These are phyloP conservation scores for Sporisorium sorghi DNA, from an alignment of 1,284 basidiomycete genomes.

Conservation along the genomic window DNA sequence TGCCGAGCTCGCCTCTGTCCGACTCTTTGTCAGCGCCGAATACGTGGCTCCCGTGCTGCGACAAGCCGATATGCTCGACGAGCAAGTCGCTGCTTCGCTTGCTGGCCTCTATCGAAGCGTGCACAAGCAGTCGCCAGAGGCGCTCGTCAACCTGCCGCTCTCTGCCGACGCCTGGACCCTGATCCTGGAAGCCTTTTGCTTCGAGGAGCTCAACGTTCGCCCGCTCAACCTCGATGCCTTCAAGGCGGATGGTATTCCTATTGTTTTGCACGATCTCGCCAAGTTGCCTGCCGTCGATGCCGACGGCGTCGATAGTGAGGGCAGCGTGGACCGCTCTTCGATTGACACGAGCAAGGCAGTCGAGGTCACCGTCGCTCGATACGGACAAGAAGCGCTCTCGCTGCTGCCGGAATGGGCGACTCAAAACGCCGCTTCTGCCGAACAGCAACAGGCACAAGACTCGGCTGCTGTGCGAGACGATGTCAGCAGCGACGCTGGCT, in stretches of 20 bases:
- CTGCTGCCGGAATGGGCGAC: constrained; percentile 33
- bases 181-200: constrained; percentile 50
- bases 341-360: constrained; percentile 20
- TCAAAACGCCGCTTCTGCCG: constrained; percentile 5
- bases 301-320: constrained; percentile 7
- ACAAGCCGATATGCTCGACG: constrained; percentile 39
- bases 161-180: constrained; percentile 32
- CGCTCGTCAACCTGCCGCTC: constrained; percentile 27
- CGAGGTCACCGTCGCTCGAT: constrained; percentile 28
- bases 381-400: constrained; percentile 37
- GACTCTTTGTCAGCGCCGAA: constrained; percentile 41
- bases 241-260: constrained; percentile 39
- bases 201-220: constrained; percentile 44
- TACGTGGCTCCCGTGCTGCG: constrained; percentile 43
- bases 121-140: constrained; percentile 20
- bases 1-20: constrained; percentile 15
- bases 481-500: constrained; percentile 18
- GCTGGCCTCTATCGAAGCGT: constrained; percentile 40
- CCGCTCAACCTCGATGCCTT: constrained; percentile 42
- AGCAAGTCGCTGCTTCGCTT: constrained; percentile 33
- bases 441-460: constrained; percentile 1
- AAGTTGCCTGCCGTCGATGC: constrained; percentile 22
- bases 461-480: constrained; percentile 10
- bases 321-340: constrained; percentile 2
- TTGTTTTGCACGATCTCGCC: constrained; percentile 35